Base-by-base conservation (phyloP, 495 filamentous ascomycete genomes). In the Penicillium chermesinum region DNA sequence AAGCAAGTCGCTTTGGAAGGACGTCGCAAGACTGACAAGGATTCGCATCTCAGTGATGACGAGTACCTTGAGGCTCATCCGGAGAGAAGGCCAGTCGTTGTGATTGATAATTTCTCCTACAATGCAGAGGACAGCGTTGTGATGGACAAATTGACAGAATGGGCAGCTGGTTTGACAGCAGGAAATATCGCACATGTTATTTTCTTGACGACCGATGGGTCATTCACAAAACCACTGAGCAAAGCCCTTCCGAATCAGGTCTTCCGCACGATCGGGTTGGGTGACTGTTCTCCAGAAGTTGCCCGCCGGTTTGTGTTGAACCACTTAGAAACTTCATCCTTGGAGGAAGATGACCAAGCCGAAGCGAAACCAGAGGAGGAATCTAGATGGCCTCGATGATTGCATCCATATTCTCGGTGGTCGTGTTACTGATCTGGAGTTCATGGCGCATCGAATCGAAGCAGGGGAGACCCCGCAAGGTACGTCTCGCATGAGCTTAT, bases 121-220 rank as follows among this genome's bases (percentile, higher is more conserved):
- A 80, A 76, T 54, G 72, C 86, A 20, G 85, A 88, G 17, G 76
- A 78, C 50, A 75, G 75, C 36, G 69, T 95, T 16, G 81, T 97
- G 7, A 91, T 95, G 56, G 89, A 95, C 56, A 94, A 89, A 63
- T 78, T 97, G 34, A 80, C 89, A 6, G 88, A 96, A 58, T 97
- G 90, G 88, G 89, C 91, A 2, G 89, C 94, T 3, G 75, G 81
- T 0, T 71, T 97, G n/a, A 89, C 89, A 0, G 84, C 86, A 3
- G 77, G 80, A n/a, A 96, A 96, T 52, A 79, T 95, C 36, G 94
- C 93, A 2, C 93, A 97, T 64, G 91, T 98, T 51, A 85, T 98
- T 38, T 96, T 97, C 72, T 76, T 98, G n/a, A 95, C 91, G 0
- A 88, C 87, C 53, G 94, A 98, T 52, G 79, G 88, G 2, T 87